Base-by-base conservation (phyloP, 257 asterid genomes). In the Rubia yunnanensis region DNA sequence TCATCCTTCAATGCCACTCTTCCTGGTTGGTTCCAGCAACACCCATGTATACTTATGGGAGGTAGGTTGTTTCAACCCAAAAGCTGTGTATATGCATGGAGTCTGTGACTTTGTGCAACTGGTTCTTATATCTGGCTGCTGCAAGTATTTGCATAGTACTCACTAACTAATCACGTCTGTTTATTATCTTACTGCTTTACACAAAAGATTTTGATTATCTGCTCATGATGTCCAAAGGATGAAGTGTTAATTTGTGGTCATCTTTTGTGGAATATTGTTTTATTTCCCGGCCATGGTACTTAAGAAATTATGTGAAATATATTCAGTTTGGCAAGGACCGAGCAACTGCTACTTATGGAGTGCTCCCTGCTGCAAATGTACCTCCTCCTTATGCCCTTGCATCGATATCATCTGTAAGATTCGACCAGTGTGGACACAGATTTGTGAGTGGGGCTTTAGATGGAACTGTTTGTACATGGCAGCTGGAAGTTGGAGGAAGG, bases 401-500 rank as follows among this genome's bases (percentile, higher is more conserved):
- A 71, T 90, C 96, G 61, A 84, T 94, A 53, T 86, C 97, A 73
- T 81, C 97, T 18, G 90, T 90, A 79, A 81, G 78, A 60, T 94
- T 94, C 75, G 97, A 90, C 74, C 85, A 81, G 76, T 88, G 86
- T 75, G 99, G 99, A 62, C 97, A 90, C 59, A 85, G 97, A 72
- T 94, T 94, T 68, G 97, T 79, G 64, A 90, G 96, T 76, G 94
- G 85, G 53, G 96, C 97, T 74, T 80, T 78, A 76, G 96, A 94
- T 79, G 99, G 99, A 82, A 94, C 95, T 65, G 95, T 88, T 32
- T 84, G 94, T 79, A 85, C 99, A 22, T 94, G 99, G 99, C 96
- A 94, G 80, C 86, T 94, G 76, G 99, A 94, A 84, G 99, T 92
- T 64, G 99, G 99, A 75, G 97, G 99, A 71, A 82, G 88, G 83